Percentiles rank a stretch among this genome's conserved stretches.
phyloP scores from a whole-genome alignment of 805 yeast genomes.

The Metschnikowia kofuensis region DNA sequence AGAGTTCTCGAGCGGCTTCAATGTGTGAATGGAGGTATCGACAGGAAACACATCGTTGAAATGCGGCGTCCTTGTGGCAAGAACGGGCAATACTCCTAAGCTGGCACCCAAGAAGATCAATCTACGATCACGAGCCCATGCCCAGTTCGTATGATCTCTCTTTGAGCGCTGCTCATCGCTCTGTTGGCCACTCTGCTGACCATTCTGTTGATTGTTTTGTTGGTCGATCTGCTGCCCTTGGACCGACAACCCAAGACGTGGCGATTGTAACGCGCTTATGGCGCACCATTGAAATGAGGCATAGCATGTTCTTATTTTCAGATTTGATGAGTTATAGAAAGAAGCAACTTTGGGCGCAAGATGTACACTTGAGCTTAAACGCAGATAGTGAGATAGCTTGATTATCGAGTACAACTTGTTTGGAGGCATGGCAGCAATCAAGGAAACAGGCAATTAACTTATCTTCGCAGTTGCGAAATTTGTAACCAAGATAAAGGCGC shows the following conservation, averaged over 20 bases:
- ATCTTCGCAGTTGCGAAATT: neutral
- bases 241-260: too few relatives aligned
- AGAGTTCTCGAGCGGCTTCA: conserved; percentile 45
- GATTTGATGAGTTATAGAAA: too few relatives aligned
- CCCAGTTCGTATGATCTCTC: neutral
- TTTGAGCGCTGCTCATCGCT: neutral
- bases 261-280: too few relatives aligned
- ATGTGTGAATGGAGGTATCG: conserved; percentile 29
- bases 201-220: too few relatives aligned
- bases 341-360: too few relatives aligned
- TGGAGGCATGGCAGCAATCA: neutral
- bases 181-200: neutral
- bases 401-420: neutral
- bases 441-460: neutral
- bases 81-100: conserved; percentile 8
- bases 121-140: neutral
- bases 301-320: too few relatives aligned
- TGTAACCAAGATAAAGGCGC: too few relatives aligned
- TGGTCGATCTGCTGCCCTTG: too few relatives aligned
- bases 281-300: too few relatives aligned
- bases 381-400: too few relatives aligned
- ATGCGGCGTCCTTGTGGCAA: conserved; percentile 1
- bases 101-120: conserved; percentile 6
- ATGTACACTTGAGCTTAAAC: too few relatives aligned
- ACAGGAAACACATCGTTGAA: conserved; percentile 11